These are phyloP conservation scores for Fusarium siculi DNA, from an alignment of 2,329 filamentous ascomycete genomes.

Conservation along the genomic window DNA sequence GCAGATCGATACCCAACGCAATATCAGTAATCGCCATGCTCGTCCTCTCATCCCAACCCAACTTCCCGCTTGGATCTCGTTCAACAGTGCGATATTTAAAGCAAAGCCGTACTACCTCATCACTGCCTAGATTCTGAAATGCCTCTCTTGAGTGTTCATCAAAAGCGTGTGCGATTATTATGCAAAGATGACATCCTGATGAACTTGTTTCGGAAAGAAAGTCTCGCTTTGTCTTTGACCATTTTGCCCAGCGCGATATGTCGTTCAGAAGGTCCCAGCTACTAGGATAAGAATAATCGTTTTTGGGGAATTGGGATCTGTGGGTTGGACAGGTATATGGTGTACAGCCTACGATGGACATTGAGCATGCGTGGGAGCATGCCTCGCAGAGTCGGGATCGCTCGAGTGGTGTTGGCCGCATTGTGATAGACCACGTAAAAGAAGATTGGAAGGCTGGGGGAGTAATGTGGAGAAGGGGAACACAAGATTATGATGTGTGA, in stretches of 20 bases:
- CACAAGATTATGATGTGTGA: accelerated
- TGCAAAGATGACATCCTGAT: slow-evolving; percentile 3
- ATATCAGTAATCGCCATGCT: neutral
- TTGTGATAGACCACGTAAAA: accelerated
- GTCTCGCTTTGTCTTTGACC: neutral
- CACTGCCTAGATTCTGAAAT: neutral
- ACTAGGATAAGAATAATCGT: accelerated
- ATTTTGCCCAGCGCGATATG: neutral
- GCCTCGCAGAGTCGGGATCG: neutral
- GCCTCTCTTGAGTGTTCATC: neutral
- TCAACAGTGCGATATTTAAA: slow-evolving; percentile 1
- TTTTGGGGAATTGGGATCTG: neutral
- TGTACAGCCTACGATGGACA: neutral
- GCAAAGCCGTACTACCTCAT: neutral
- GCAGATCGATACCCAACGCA: neutral
- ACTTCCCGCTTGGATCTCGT: neutral
- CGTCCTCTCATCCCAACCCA: neutral
- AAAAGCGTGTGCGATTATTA: neutral
- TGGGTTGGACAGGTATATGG: neutral
- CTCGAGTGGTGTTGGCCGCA: neutral
- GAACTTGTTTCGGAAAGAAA: neutral
- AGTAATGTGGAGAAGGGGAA: neutral
- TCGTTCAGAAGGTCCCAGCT: neutral
- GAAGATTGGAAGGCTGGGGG: accelerated
- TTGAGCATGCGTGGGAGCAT: neutral